phyloP scores from a whole-genome alignment of 192 early-diverging fungal genomes.

The Entrophospora sp. region DNA sequence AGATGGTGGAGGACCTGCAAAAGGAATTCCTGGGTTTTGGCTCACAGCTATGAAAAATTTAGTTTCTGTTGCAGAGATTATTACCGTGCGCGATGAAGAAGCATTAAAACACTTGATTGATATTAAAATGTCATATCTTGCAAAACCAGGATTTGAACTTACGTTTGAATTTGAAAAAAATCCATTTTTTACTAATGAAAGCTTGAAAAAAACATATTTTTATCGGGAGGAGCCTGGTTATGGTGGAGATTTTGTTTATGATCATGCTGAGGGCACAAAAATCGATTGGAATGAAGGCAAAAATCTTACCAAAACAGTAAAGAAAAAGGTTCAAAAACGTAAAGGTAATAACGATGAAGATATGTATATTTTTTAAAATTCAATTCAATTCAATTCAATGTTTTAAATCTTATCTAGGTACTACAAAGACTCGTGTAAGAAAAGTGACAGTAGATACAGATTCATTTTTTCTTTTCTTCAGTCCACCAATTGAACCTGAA shows the following conservation, averaged over 20 bases:
- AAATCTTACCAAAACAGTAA: conserved; percentile 85
- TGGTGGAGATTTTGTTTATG: conserved; percentile 82
- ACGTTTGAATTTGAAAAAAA: conserved; percentile 89
- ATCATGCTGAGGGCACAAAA: conserved; percentile 81
- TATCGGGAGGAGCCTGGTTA: conserved; percentile 74
- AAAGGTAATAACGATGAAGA: conserved; percentile 47
- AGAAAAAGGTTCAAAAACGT: conserved; percentile 98
- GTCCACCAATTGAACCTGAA: conserved; percentile 68
- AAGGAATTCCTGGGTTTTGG: conserved; percentile 96
- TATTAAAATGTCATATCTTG: conserved; percentile 77
- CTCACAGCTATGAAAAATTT: conserved; percentile 85
- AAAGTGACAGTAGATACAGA: conserved; percentile 94
- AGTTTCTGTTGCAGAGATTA: conserved; percentile 67
- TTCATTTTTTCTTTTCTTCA: conserved; percentile 98
- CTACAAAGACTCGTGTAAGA: conserved; percentile 96
- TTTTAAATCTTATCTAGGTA: conserved; percentile 36
- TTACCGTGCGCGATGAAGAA: conserved; percentile 87
- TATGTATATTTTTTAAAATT: neutral
- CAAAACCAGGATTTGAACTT: conserved; percentile 88
- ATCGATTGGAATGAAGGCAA: conserved; percentile 98
- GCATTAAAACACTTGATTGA: conserved; percentile 84
- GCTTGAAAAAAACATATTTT: conserved; percentile 90
- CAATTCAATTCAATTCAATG: neutral
- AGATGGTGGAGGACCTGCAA: conserved; percentile 29
- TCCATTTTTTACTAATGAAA: conserved; percentile 78